Evolutionary conservation across 768 basidiomycete species (phyloP).

Genomic region (Lentinus tigrinus): DNA sequence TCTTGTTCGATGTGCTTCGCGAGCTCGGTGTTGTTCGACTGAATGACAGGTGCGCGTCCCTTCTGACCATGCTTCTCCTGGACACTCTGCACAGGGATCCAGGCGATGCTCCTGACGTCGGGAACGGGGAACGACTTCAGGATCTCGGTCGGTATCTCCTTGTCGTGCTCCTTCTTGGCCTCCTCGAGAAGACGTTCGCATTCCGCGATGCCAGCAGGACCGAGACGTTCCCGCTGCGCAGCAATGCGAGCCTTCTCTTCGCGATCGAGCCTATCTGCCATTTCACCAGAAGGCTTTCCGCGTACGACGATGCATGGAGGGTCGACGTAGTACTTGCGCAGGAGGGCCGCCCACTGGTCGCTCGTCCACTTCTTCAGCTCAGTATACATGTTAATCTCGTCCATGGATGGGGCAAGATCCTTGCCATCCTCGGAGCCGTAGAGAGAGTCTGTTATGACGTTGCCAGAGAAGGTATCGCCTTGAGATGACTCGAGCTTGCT

Average conservation of each 20-base stretch:
- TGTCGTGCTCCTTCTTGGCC: slow-evolving; percentile 86
- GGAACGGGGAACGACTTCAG: slow-evolving; percentile 89
- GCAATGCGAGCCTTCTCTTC: slow-evolving; percentile 79
- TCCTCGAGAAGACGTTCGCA: slow-evolving; percentile 67
- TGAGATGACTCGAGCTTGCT: slow-evolving; percentile 82
- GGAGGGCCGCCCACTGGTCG: slow-evolving; percentile 72
- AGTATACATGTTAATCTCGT: slow-evolving; percentile 75
- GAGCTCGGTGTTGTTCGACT: slow-evolving; percentile 42
- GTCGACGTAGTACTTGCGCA: slow-evolving; percentile 81
- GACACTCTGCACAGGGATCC: slow-evolving; percentile 75
- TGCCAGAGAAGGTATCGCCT: slow-evolving; percentile 74
- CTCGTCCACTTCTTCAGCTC: slow-evolving; percentile 69
- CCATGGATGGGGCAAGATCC: slow-evolving; percentile 68
- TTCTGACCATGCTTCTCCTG: slow-evolving; percentile 56
- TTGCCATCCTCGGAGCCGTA: slow-evolving; percentile 85
- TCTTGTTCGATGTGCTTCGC: slow-evolving; percentile 66
- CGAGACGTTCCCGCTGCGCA: slow-evolving; percentile 66
- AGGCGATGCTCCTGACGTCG: slow-evolving; percentile 84
- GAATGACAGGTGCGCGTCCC: slow-evolving; percentile 26
- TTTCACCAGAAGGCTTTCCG: slow-evolving; percentile 84
- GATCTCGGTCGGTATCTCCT: slow-evolving; percentile 77
- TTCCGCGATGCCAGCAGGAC: slow-evolving; percentile 75
- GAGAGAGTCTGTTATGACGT: slow-evolving; percentile 79
- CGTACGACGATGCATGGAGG: slow-evolving; percentile 71
- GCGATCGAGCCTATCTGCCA: slow-evolving; percentile 77